These are phyloP conservation scores for Podospora australis DNA, from an alignment of 495 filamentous ascomycete genomes.

Conservation along the genomic window DNA sequence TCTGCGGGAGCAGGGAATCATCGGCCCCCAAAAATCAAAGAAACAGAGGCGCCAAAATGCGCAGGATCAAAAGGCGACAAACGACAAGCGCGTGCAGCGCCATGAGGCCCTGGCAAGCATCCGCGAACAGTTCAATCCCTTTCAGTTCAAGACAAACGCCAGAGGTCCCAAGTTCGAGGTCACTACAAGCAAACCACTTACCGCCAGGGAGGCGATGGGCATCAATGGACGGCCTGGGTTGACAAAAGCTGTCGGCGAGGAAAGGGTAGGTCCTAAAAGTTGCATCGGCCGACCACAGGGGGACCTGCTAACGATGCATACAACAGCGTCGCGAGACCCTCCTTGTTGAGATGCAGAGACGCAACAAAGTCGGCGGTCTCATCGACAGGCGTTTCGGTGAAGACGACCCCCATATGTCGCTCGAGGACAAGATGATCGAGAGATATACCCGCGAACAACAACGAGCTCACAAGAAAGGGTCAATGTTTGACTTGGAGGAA, in stretches of 20 bases:
- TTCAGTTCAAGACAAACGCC: slow-evolving; percentile 73
- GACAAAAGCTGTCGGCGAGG: slow-evolving; percentile 79
- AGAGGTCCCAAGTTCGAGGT: slow-evolving; percentile 70
- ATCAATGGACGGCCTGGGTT: slow-evolving; percentile 67
- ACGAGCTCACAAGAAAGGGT: slow-evolving; percentile 58
- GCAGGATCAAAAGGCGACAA: slow-evolving; percentile 52
- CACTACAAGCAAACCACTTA: slow-evolving; percentile 52
- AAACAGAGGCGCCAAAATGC: slow-evolving; percentile 75
- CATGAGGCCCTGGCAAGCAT: slow-evolving; percentile 72
- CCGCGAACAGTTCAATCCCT: slow-evolving; percentile 93
- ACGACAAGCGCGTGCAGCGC: slow-evolving; percentile 64
- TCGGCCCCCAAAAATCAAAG: slow-evolving; percentile 84
- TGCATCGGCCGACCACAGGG: neutral
- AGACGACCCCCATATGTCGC: slow-evolving; percentile 86
- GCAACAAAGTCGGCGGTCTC: slow-evolving; percentile 87
- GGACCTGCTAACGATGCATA: neutral
- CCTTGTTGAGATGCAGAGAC: slow-evolving; percentile 74
- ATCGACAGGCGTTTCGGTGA: slow-evolving; percentile 93
- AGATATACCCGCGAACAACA: slow-evolving; percentile 83
- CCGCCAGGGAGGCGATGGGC: slow-evolving; percentile 44
- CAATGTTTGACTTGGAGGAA: slow-evolving; percentile 87
- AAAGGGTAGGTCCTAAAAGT: slow-evolving; percentile 54
- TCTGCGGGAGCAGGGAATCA: slow-evolving; percentile 76
- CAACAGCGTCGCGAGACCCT: slow-evolving; percentile 67
- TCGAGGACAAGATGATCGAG: slow-evolving; percentile 88